These are phyloP conservation scores for Vicia villosa DNA, from an alignment of 306 rosid genomes.

Conservation along the genomic window DNA sequence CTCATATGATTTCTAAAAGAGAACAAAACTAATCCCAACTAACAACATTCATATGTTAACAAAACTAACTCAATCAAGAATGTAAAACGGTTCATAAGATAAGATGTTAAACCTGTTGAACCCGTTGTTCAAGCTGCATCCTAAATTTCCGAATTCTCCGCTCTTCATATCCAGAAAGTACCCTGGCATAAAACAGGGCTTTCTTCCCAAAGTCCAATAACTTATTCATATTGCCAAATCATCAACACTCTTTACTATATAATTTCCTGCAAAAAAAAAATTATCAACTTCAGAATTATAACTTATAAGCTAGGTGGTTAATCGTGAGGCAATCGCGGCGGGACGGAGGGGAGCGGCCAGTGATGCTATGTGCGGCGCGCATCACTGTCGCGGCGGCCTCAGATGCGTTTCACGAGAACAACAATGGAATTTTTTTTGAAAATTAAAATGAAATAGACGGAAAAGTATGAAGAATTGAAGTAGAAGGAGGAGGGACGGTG, in stretches of 20 bases:
- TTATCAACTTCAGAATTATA: constrained; percentile 17
- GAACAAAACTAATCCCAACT: neutral
- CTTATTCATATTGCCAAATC: constrained; percentile 44
- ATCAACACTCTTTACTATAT: constrained; percentile 29
- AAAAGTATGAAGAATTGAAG: too few species aligned
- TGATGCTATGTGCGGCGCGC: too few species aligned
- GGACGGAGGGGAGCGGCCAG: too few species aligned
- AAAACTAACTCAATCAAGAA: neutral
- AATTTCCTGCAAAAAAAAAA: constrained; percentile 39
- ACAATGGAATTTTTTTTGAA: too few species aligned
- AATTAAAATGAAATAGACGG: too few species aligned
- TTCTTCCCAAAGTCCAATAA: constrained; percentile 62
- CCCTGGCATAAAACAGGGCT: constrained; percentile 66
- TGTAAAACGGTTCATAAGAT: constrained; percentile 2
- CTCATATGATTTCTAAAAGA: neutral
- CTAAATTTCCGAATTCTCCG: constrained; percentile 74
- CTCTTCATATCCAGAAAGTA: constrained; percentile 91
- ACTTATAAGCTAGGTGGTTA: too few species aligned
- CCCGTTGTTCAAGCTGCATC: constrained; percentile 55
- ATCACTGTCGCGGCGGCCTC: too few species aligned
- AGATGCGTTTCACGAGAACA: too few species aligned
- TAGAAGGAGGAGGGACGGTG: too few species aligned
- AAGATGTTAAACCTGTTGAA: constrained; percentile 42
- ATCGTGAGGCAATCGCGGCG: too few species aligned
- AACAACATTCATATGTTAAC: too few species aligned